phyloP scores from a whole-genome alignment of 176 grass and related monocot species.

The Secale cereale region DNA sequence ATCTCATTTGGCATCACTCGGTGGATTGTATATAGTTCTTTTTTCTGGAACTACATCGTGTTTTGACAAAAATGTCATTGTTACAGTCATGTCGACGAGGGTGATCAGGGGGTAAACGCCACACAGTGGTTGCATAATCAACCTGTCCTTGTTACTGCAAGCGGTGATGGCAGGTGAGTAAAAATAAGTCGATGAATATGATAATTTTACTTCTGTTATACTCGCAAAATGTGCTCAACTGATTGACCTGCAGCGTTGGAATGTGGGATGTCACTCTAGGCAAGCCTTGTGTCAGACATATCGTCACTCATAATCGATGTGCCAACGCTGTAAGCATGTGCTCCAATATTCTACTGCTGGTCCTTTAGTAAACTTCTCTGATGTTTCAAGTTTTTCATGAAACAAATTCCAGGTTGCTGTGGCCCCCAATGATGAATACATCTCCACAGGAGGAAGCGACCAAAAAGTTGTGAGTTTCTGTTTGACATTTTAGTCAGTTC shows the following conservation, averaged over 20 bases:
- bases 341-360: constrained; percentile 30
- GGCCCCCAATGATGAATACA: constrained; percentile 81
- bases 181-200: not conserved
- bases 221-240: constrained; percentile 19
- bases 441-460: constrained; percentile 88
- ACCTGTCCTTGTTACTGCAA: constrained; percentile 79
- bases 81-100: constrained; percentile 66
- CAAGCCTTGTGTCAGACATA: constrained; percentile 79
- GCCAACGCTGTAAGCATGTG: constrained; percentile 66
- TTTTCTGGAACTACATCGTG: constrained; percentile 3
- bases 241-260: constrained; percentile 47
- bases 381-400: constrained; percentile 25
- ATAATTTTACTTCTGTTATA: constrained; percentile 20
- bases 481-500: constrained; percentile 21
- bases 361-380: constrained; percentile 4
- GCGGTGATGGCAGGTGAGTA: constrained; percentile 80
- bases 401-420: constrained; percentile 65
- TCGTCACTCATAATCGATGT: constrained; percentile 67
- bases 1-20: not conserved
- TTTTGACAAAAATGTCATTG: constrained; percentile 18
- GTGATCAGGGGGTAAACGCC: constrained; percentile 81
- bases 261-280: constrained; percentile 95
- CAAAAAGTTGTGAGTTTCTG: constrained; percentile 90
- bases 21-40: constrained; percentile 11
- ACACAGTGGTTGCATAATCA: constrained; percentile 74